Evolutionary conservation across 805 yeast species (phyloP), one percentile per base, ranked within the genome.

Genomic region (Kodamaea jinghongensis): DNA sequence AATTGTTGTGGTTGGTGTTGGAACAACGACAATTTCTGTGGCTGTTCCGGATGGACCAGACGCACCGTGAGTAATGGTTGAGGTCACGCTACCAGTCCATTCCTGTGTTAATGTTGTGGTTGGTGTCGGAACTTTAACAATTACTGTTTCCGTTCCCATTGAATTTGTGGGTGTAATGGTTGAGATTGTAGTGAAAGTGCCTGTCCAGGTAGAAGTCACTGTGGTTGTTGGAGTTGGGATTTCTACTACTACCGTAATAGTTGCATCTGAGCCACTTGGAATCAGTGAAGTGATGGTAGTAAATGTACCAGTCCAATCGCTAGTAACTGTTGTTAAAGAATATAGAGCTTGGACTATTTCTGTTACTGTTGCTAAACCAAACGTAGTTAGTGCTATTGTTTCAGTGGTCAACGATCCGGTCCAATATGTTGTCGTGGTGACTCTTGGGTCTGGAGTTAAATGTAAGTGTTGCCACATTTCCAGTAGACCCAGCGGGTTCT

Each of bases 71-170:
- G 48, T 39, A 10, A 17, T 26, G 10, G 36, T 28, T 6, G 33
- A 9, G 8, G 32, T 31, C 20, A 0, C 44, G 42, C 4, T 33
- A 6, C 16, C 41, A 16, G 25, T 41, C 47, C 16, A 39, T 11
- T 13, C 36, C 2, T 28, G 8, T 5, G 38, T 12, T 15, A 17
- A 9, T 3, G 31, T 23, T 3, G 38, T 34, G n/a, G 47, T 43
- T 16, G 50, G 41, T 15, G 17, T 33, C 6, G 54, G 54, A 17
- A 48, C 35, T 6, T 43, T 41, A 6, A 50, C 41, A 2, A 39
- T 16, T 3, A 49, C 49, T 4, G 53, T 41, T 14, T 29, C 44
- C 13, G 30, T 43, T 13, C 36, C 40, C 22, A 31, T 36, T 15
- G 35, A 17, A 4, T 8, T 14, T 4, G 34, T 31, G 20, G 31